Base-by-base conservation (phyloP, 495 filamentous ascomycete genomes). In the Daldinia grandis region DNA sequence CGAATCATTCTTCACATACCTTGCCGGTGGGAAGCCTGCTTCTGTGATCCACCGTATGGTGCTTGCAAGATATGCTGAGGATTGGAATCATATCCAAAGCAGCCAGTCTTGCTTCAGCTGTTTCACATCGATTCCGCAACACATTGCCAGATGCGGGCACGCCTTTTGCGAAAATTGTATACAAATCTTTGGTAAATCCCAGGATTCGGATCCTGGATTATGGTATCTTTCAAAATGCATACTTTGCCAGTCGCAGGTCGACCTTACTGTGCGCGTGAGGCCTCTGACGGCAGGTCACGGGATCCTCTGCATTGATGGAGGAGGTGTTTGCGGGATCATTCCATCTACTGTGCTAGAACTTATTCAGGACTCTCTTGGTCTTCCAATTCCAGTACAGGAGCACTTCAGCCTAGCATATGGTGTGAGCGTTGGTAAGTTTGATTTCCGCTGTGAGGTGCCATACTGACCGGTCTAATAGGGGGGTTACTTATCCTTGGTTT, bases 81-180 rank as follows among this genome's bases (percentile, higher is more conserved):
- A 28, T 28, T 47, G 21, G 21, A 8, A 19, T 21, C 21, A 47
- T 47, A 47, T 47, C 7, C 21, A 47, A n/a, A 47, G 21, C 21
- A 47, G n/a, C 21, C 21, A 47, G 21, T 47, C 21, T 47, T 47
- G 21, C 42, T 47, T 47, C 21, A 47, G n/a, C 7, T 47, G 21
- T 47, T 47, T 47, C 21, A 47, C 21, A 47, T 47, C 21, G 21
- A 47, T 19, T 19, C 21, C n/a, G 21, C 21, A 47, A 24, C 21
- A 47, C 21, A 47, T 47, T 6, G n/a, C 42, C 21, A 17, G n/a
- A 19, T 47, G n/a, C 21, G n/a, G 21, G 21, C 21, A 47, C 21
- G n/a, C 42, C 7, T 47, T 47, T 47, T 47, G 21, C n/a, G n/a
- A 47, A 47, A 47, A 47, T 47, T 47, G n/a, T 19, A 47, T 47